These are phyloP conservation scores for Blastomyces parvus DNA, from an alignment of 2,329 filamentous ascomycete genomes.

Conservation along the genomic window DNA sequence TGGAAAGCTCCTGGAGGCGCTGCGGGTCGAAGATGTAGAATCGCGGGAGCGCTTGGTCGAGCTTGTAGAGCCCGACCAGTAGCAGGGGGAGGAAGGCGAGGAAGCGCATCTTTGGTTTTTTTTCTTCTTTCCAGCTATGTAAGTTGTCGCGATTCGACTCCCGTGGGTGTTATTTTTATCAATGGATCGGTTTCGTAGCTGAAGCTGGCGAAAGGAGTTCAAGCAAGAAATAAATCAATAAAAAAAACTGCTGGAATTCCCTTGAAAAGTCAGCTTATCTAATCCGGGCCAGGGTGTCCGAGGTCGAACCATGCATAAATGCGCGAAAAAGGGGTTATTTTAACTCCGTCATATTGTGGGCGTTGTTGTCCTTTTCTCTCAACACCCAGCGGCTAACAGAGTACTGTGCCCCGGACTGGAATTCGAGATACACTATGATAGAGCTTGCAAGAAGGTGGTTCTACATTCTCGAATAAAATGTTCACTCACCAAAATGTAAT, in stretches of 20 bases:
- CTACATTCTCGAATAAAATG: not conserved
- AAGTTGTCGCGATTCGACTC: too few relatives aligned
- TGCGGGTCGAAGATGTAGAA: slow-evolving; percentile 20
- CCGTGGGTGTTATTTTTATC: too few relatives aligned
- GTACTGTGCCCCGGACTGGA: not conserved
- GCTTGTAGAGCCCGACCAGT: slow-evolving; percentile 9
- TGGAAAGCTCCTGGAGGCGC: slow-evolving; percentile 18
- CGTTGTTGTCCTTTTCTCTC: too few relatives aligned
- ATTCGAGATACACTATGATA: not conserved
- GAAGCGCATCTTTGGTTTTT: slow-evolving; percentile 3
- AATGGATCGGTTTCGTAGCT: too few relatives aligned
- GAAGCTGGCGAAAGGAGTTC: too few relatives aligned
- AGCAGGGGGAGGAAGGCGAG: slow-evolving; percentile 7
- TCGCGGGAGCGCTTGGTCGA: slow-evolving; percentile 9
- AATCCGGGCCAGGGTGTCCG: not conserved
- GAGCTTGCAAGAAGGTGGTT: not conserved
- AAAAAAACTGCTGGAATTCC: not conserved
- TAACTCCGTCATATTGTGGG: too few relatives aligned
- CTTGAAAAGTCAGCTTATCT: not conserved
- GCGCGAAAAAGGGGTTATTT: not conserved
- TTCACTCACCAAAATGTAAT: not conserved
- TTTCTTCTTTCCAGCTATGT: not conserved
- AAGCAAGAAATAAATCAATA: not conserved
- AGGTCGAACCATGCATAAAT: not conserved
- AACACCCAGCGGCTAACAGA: too few relatives aligned